A percentile compares a stretch with the other conserved stretches of the same genome.
These are phyloP conservation scores for Rosa multiflora DNA, from an alignment of 306 rosid genomes.

Conservation along the genomic window DNA sequence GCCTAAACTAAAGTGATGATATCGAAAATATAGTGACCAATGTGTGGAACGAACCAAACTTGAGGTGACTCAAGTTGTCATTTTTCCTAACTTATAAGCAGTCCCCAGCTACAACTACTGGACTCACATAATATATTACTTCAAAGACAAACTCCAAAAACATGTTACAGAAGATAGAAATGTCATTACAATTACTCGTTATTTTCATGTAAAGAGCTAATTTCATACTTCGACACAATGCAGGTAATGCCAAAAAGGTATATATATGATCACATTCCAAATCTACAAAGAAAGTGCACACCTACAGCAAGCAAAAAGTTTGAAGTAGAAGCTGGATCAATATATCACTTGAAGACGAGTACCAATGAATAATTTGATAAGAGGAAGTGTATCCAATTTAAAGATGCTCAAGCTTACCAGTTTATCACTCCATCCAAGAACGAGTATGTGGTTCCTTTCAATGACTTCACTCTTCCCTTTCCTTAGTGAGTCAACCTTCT, in stretches of 20 bases:
- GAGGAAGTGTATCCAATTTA: neutral
- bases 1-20: no score
- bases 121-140: neutral
- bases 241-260: neutral
- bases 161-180: neutral
- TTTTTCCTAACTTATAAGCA: no score
- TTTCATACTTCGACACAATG: neutral
- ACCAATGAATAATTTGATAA: no score
- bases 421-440: conserved; percentile 99
- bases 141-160: neutral
- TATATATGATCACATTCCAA: neutral
- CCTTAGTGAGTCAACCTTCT: conserved; percentile 93
- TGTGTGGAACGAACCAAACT: no score
- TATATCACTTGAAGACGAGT: neutral
- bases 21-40: no score
- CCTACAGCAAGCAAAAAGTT: neutral
- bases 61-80: no score
- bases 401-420: conserved; percentile 52
- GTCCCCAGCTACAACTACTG: neutral
- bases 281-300: neutral
- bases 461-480: conserved; percentile 99
- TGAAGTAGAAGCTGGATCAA: neutral
- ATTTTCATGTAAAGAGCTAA: neutral
- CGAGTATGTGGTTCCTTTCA: conserved; percentile 89
- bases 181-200: neutral